phyloP scores from a whole-genome alignment of 192 early-diverging fungal species.

The Gamsiella multidivaricata region DNA sequence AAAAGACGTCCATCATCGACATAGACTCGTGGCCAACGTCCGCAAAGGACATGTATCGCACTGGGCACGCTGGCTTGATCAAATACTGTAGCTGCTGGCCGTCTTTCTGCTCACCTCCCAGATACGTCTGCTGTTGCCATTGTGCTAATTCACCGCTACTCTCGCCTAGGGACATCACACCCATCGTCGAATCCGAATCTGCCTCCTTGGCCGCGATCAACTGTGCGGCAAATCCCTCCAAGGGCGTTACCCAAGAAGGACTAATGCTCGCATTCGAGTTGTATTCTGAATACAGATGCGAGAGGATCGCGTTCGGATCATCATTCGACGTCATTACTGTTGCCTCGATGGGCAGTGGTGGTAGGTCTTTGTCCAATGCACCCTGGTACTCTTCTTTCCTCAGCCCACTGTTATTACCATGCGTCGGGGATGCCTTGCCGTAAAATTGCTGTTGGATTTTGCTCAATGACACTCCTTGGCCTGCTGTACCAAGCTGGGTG shows the following conservation, averaged over 20 bases:
- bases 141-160: neutral
- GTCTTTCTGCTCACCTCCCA: neutral
- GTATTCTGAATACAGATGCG: slow-evolving; percentile 21
- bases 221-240: slow-evolving; percentile 1
- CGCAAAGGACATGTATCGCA: slow-evolving; percentile 17
- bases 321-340: neutral
- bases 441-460: neutral
- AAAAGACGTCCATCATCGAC: slow-evolving; percentile 20
- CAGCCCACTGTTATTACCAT: neutral
- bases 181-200: neutral
- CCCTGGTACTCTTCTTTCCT: too few relatives aligned
- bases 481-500: neutral
- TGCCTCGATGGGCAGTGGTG: slow-evolving; percentile 3
- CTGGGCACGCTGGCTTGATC: slow-evolving; percentile 16
- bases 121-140: neutral
- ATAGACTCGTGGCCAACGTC: slow-evolving; percentile 4
- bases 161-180: neutral
- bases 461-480: neutral
- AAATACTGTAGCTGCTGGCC: slow-evolving; percentile 8
- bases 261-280: slow-evolving; percentile 1
- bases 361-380: slow-evolving; percentile 15
- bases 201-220: neutral
- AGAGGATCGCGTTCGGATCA: slow-evolving; percentile 13
- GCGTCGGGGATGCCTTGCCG: neutral
- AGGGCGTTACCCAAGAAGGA: neutral